phyloP scores from a whole-genome alignment of 345 rosid genomes.

The Pugionium cornutum region DNA sequence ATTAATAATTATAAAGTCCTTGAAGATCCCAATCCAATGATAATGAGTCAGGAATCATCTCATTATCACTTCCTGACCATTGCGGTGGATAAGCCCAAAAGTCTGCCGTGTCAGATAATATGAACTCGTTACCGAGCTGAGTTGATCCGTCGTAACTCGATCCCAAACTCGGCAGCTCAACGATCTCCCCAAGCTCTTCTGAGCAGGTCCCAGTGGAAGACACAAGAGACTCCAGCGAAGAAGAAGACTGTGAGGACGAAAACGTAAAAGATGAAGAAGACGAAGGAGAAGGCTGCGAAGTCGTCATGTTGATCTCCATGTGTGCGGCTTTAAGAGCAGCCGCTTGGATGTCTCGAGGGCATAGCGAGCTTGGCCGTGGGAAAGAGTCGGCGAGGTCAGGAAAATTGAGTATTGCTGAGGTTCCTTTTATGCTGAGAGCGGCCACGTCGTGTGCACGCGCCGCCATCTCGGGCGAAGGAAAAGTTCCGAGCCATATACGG shows the following conservation, averaged over 20 bases:
- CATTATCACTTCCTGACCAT: slow-evolving; percentile 46
- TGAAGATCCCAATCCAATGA: slow-evolving; percentile 37
- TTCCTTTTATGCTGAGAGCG: slow-evolving; percentile 79
- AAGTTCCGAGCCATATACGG: slow-evolving; percentile 94
- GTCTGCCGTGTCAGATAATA: slow-evolving; percentile 47
- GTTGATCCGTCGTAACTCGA: slow-evolving; percentile 49
- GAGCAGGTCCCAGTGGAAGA: slow-evolving; percentile 42
- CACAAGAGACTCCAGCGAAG: slow-evolving; percentile 52
- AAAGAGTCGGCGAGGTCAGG: slow-evolving; percentile 68
- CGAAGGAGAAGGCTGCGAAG: slow-evolving; percentile 35
- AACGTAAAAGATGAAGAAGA: slow-evolving; percentile 34
- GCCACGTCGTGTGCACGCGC: slow-evolving; percentile 98
- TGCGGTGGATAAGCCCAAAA: slow-evolving; percentile 50
- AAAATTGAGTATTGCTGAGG: slow-evolving; percentile 83
- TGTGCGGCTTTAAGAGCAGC: slow-evolving; percentile 88
- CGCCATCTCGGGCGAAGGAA: slow-evolving; percentile 93
- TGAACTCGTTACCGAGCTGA: slow-evolving; percentile 51
- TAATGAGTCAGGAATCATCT: slow-evolving; percentile 32
- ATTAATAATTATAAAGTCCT: slow-evolving; percentile 32
- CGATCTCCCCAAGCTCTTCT: slow-evolving; percentile 78
- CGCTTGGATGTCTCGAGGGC: slow-evolving; percentile 86
- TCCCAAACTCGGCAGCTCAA: slow-evolving; percentile 73
- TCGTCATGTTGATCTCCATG: slow-evolving; percentile 49
- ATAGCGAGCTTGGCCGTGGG: slow-evolving; percentile 74
- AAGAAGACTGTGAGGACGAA: slow-evolving; percentile 37